Evolutionary conservation across 139 green algal species (phyloP).

Genomic region (Mesostigma viride): DNA sequence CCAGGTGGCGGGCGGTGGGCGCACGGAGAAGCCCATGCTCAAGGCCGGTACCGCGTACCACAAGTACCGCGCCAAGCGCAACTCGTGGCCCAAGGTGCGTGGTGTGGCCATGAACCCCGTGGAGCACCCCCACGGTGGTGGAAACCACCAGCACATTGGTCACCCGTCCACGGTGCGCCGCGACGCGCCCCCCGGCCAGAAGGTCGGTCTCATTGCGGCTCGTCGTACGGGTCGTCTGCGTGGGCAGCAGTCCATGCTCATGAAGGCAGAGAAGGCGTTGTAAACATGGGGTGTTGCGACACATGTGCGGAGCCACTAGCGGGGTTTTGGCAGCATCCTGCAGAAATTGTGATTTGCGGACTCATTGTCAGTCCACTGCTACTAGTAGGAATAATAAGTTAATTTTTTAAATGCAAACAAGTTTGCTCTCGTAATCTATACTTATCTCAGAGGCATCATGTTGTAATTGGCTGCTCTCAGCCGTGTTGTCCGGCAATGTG

Average conservation of each 20-base stretch:
- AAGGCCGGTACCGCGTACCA: constrained; percentile 92
- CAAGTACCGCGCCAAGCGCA: constrained; percentile 96
- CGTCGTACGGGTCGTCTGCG: constrained; percentile 56
- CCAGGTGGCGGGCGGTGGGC: constrained; percentile 91
- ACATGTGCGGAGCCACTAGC: too few species aligned
- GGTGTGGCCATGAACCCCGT: constrained; percentile 99
- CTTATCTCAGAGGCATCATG: too few species aligned
- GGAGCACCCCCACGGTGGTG: constrained; percentile 98
- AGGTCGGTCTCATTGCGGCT: constrained; percentile 76
- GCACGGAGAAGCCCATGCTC: constrained; percentile 98
- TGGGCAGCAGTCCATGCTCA: constrained; percentile 22
- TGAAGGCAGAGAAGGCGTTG: too few species aligned
- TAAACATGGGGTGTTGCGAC: too few species aligned
- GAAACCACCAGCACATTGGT: constrained; percentile 99
- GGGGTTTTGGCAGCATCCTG: too few species aligned
- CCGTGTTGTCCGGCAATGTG: too few species aligned
- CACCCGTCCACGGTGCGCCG: constrained; percentile 90
- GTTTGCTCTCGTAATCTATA: too few species aligned
- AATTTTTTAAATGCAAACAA: too few species aligned
- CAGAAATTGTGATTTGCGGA: too few species aligned
- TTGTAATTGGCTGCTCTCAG: too few species aligned
- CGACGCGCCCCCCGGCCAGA: constrained; percentile 68
- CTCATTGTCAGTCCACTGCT: too few species aligned
- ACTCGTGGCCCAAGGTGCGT: constrained; percentile 72
- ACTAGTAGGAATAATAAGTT: too few species aligned